Percentiles rank a stretch among this genome's conserved stretches.
Conservation (phyloP, 805 yeast genomes). For the Geotrichum ghanense region DNA sequence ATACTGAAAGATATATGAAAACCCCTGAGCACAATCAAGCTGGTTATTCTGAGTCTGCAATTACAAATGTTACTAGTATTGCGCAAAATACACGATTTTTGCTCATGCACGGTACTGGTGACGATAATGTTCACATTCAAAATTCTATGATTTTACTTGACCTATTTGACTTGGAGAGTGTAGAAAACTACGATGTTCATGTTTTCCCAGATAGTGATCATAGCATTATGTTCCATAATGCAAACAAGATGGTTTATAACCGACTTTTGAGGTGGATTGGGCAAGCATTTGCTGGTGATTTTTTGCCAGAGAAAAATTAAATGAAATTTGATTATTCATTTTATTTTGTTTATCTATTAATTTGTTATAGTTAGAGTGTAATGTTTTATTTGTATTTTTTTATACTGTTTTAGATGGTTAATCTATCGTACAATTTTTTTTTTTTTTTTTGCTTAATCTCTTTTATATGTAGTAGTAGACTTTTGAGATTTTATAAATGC, state of each 20-base stretch:
- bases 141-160: conserved; percentile 74
- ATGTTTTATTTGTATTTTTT: too few species aligned
- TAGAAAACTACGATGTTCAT: conserved; percentile 86
- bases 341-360: too few species aligned
- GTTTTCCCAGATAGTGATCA: conserved; percentile 93
- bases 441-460: too few species aligned
- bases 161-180: conserved; percentile 50
- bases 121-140: conserved; percentile 94
- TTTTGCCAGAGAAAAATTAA: conserved; percentile 1
- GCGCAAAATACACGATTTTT: conserved; percentile 54
- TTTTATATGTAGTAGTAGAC: too few species aligned
- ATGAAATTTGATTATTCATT: not conserved
- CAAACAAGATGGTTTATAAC: conserved; percentile 59
- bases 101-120: conserved; percentile 94
- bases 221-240: conserved; percentile 68
- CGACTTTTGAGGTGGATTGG: conserved; percentile 59
- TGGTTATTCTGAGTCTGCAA: conserved; percentile 51
- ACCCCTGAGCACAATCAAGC: conserved; percentile 53
- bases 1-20: conserved; percentile 92
- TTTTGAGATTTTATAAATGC: too few species aligned
- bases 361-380: too few species aligned
- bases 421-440: too few species aligned
- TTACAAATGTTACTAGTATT: conserved; percentile 46
- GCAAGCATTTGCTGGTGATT: conserved; percentile 22
- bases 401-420: too few species aligned